Evolutionary conservation across 2,329 filamentous ascomycete genomes (phyloP).

Genomic region (Chaetomium strumarium): DNA sequence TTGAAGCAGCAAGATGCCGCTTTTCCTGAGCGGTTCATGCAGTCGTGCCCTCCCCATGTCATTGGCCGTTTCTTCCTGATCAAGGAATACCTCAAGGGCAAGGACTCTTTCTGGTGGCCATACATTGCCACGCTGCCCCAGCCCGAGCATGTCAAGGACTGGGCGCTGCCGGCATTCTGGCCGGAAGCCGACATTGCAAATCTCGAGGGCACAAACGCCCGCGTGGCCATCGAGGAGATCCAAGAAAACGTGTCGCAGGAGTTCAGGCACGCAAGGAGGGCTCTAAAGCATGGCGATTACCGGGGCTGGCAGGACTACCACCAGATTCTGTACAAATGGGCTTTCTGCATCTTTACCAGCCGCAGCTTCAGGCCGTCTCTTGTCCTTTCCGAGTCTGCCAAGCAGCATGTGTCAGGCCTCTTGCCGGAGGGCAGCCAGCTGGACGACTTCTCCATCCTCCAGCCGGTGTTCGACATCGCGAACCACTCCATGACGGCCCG

Average conservation of each 20-base stretch:
- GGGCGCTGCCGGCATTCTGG: conserved; percentile 61
- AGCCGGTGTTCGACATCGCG: conserved; percentile 65
- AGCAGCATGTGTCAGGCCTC: conserved; percentile 29
- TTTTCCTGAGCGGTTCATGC: conserved; percentile 48
- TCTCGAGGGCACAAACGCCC: conserved; percentile 49
- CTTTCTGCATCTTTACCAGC: conserved; percentile 58
- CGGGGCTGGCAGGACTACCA: conserved; percentile 35
- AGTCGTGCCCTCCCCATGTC: conserved; percentile 49
- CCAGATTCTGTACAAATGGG: conserved; percentile 55
- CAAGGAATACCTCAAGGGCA: conserved; percentile 56
- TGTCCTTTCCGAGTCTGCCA: conserved; percentile 38
- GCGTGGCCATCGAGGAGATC: conserved; percentile 45
- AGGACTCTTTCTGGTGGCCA: conserved; percentile 58
- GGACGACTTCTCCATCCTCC: conserved; percentile 61
- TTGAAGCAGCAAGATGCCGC: conserved; percentile 19
- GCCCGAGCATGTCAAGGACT: conserved; percentile 43
- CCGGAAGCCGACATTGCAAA: conserved; percentile 52
- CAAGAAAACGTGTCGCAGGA: conserved; percentile 41
- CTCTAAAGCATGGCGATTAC: conserved; percentile 31
- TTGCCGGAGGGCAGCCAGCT: conserved; percentile 34
- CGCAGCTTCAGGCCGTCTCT: conserved; percentile 58
- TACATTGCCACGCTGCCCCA: conserved; percentile 63
- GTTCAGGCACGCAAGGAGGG: conserved; percentile 37
- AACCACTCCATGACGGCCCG: conserved; percentile 61
- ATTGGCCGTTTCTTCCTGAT: conserved; percentile 63